A percentile compares a stretch with the other conserved stretches of the same genome.
phyloP scores from a whole-genome alignment of 2,329 filamentous ascomycete genomes.

The Penicillium thymicola region DNA sequence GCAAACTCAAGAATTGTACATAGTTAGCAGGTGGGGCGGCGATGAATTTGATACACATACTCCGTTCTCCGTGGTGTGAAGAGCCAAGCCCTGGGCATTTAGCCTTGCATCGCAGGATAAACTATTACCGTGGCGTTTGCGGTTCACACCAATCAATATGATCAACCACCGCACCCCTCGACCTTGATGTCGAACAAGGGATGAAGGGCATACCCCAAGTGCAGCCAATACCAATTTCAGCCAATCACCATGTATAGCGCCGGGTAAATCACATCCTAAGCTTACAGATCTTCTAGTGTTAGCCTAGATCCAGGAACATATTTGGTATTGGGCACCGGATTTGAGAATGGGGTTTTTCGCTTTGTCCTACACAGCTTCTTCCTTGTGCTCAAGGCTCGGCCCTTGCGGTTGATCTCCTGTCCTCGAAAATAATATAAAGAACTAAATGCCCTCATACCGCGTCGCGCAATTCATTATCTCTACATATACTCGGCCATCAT shows the following conservation, averaged over 20 bases:
- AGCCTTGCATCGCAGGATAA: constrained; percentile 20
- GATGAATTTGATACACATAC: neutral
- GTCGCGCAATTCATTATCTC: neutral
- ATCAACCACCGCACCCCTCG: constrained; percentile 13
- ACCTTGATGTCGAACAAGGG: constrained; percentile 19
- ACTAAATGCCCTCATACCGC: neutral
- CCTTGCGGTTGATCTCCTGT: constrained; percentile 17
- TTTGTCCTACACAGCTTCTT: constrained; percentile 15
- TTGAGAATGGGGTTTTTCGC: neutral
- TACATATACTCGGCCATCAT: neutral
- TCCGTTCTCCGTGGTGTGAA: neutral
- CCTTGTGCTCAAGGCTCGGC: constrained; percentile 6
- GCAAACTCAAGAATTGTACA: neutral
- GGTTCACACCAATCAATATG: constrained; percentile 13
- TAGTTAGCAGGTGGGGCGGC: neutral
- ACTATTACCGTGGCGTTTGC: constrained; percentile 18
- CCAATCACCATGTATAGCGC: constrained; percentile 7
- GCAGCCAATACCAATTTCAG: neutral
- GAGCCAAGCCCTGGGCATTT: constrained; percentile 6
- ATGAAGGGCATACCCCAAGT: constrained; percentile 13
- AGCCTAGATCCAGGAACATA: constrained; percentile 8
- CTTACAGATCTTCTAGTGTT: neutral
- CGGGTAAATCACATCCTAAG: neutral
- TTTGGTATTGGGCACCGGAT: neutral
- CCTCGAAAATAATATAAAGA: constrained; percentile 4